A percentile compares a stretch with the other conserved stretches of the same genome.
phyloP scores from a whole-genome alignment of 2,329 filamentous ascomycete species.

The Colletotrichum euphorbiae region DNA sequence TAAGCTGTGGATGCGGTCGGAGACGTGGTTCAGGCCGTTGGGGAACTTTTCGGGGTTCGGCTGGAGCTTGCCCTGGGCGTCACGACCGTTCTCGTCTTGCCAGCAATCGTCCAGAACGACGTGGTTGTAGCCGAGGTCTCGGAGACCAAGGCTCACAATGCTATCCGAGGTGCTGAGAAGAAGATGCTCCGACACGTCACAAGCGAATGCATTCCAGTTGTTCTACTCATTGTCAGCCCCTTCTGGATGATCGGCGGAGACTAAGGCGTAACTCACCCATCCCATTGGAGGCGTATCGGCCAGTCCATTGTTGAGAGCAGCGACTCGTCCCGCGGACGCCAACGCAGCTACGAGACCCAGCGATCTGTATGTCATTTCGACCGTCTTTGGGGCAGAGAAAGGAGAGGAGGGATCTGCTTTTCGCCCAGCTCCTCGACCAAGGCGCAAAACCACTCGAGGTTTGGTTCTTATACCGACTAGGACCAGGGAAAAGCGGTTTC shows the following conservation, averaged over 20 bases:
- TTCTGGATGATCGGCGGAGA: too few species aligned
- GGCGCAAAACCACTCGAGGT: neutral
- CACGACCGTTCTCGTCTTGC: constrained; percentile 45
- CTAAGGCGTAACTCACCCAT: constrained; percentile 33
- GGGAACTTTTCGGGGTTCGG: constrained; percentile 51
- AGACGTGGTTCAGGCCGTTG: constrained; percentile 50
- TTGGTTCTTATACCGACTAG: constrained; percentile 25
- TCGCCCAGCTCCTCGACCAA: neutral
- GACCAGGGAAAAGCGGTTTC: constrained; percentile 15
- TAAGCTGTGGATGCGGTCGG: constrained; percentile 49
- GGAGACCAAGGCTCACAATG: constrained; percentile 44
- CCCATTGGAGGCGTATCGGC: constrained; percentile 42
- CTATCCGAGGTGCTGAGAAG: constrained; percentile 41
- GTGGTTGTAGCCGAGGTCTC: constrained; percentile 46
- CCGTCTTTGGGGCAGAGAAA: neutral
- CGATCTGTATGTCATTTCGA: constrained; percentile 26
- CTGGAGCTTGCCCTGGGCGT: constrained; percentile 45
- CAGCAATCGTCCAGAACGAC: constrained; percentile 52
- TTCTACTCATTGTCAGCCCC: constrained; percentile 15
- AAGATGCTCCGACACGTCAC: constrained; percentile 39
- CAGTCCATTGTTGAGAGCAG: constrained; percentile 40
- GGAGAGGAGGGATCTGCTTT: neutral
- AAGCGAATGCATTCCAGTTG: constrained; percentile 37
- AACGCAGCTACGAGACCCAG: constrained; percentile 25
- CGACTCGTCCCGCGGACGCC: constrained; percentile 28